A percentile compares a stretch with the other conserved stretches of the same genome.
Conservation (phyloP, 2,329 filamentous ascomycete species). For the Sarocladium kiliense region DNA sequence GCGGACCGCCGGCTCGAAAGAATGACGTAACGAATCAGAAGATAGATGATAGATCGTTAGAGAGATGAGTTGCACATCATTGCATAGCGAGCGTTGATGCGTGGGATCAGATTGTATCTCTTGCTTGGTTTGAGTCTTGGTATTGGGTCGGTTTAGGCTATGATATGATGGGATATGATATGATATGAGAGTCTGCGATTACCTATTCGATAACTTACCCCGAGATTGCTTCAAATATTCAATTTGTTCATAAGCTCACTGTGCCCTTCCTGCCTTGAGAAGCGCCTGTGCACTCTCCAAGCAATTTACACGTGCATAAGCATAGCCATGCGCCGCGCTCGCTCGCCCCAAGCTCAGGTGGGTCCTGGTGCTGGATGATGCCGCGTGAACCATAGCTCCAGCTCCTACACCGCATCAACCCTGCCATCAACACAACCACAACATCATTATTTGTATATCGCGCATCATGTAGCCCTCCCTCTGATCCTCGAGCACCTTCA, state of each 20-base stretch:
- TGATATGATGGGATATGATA: neutral
- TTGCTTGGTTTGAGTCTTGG: no score
- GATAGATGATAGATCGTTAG: neutral
- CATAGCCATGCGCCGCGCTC: no score
- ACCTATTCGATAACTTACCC: no score
- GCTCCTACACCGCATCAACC: neutral
- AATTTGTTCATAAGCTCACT: no score
- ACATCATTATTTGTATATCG: neutral
- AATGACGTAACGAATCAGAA: conserved; percentile 5
- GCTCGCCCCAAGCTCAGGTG: no score
- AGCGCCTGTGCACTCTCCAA: no score
- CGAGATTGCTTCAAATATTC: no score
- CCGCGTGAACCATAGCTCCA: no score
- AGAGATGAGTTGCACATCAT: neutral
- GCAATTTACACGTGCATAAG: neutral
- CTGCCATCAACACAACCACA: neutral
- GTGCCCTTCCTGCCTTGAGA: no score
- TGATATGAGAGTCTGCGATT: no score
- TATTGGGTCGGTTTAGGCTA: neutral
- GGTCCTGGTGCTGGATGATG: no score
- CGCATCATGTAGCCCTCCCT: conserved; percentile 3
- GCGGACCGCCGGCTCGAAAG: conserved; percentile 18
- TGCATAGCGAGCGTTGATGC: conserved; percentile 4
- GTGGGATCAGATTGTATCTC: neutral
- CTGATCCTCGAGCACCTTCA: neutral